Evolutionary conservation across 2,329 filamentous ascomycete species (phyloP), one percentile per base, ranked within the genome.

Genomic region (Knoxdaviesia capensis): DNA sequence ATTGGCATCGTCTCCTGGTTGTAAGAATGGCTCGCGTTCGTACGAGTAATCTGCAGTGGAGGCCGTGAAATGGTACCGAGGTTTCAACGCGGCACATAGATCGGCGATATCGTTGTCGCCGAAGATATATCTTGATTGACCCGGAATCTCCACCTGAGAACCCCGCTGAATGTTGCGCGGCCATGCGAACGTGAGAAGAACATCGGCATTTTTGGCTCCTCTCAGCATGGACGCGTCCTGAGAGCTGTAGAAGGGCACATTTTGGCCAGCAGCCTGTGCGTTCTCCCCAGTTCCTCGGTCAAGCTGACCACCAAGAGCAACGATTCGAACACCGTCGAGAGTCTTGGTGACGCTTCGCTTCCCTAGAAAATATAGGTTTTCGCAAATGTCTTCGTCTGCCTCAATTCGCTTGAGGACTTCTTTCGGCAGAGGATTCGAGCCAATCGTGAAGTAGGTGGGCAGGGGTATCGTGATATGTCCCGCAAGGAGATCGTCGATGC

Each of bases 21-120:
- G 79, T 53, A 90, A 77, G 62, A 94, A 98, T 0, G 88, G 85
- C 58, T 96, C 90, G 43, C 90, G 77, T 60, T 98, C 88, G 56
- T 79, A 96, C 59, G 82, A 88, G 51, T 77, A 77, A 6, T 67
- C 60, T 6, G 55, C 57, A 1, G 74, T 68, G 0, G 82, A 82
- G 4, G 72, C 66, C 2, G 83, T 76, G 52, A 96, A 77, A 57
- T 96, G 87, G 54, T 98, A 98, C 31, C 83, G 77, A n/a, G 90
- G 90, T 56, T 86, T 90, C 20, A 98, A 60, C 1, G 74, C 61
- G 3, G 77, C 68, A 52, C 80, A 88, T 7, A 98, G 67, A 45
- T 92, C 81, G 5, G 86, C 75, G 36, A 96, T 65, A 43, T 77
- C 74, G 42, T 76, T 68, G n/a, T 73, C 72, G 44, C 70, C 67